Evolutionary conservation across 1,284 basidiomycete species (phyloP), one percentile per base, ranked within the genome.

Genomic region (Puccinia horiana): DNA sequence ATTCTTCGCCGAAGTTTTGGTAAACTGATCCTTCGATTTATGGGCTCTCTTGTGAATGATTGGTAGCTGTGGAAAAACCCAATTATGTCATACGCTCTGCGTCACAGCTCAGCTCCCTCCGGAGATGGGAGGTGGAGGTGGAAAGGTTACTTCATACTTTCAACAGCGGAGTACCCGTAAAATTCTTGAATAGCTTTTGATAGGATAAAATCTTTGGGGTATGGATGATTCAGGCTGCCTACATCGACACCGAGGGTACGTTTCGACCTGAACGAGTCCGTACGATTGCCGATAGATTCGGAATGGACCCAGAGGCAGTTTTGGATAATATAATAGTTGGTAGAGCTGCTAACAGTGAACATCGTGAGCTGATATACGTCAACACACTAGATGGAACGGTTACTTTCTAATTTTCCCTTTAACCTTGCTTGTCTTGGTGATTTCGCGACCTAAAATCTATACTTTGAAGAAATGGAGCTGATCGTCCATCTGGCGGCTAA

Each of bases 181-280:
- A 72, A 72, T 32, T 54, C 20, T 16, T 35, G 26, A 16, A 42
- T 23, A 18, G 0, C 20, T 78, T 67, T 69, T 42, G n/a, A 76
- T 5, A 40, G 37, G 29, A 35, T 35, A 35, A 16, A 47, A 47
- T 1, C 47, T 32, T 3, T 40, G n/a, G 40, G n/a, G 0, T 4
- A 9, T 37, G 42, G 69, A 29, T 65, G 54, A 20, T 52, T 47
- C 44, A 84, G 84, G 94, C 95, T 49, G 94, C 94, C 84, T 96
- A 94, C 87, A 94, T 96, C 83, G 95, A 96, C 86, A 96, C 95
- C 0, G 94, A 96, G 90, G 95, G 85, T 6, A 96, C 95, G 0
- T 97, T 97, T 88, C 92, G 95, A 72, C 94, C 95, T 8, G 95
- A 97, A 85, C 91, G 95, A 83, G 93, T 97, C 83, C 90, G 90